Conservation (phyloP, 1,139 yeast species). For the Zhuliangozyma parablackwelliae region DNA sequence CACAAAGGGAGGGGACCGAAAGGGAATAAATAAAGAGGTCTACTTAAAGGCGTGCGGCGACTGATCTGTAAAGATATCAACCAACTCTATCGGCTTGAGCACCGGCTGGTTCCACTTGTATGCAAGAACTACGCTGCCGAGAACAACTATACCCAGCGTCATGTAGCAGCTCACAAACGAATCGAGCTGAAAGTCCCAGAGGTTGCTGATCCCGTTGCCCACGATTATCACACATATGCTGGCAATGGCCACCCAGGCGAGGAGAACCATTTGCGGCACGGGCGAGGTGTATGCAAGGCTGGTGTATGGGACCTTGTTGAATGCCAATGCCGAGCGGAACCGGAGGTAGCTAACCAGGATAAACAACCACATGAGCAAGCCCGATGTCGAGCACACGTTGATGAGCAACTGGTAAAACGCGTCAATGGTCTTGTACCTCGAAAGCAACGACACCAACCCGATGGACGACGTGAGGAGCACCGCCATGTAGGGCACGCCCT, state of each 20-base stretch:
- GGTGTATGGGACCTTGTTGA: conserved; percentile 4
- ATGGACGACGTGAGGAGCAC: conserved; percentile 16
- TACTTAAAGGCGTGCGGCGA: conserved; percentile 8
- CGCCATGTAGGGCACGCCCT: conserved; percentile 18
- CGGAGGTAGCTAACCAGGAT: conserved; percentile 13
- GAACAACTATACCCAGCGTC: conserved; percentile 8
- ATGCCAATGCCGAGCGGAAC: conserved; percentile 8
- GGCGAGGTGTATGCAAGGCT: conserved; percentile 3
- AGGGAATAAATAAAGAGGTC: neutral
- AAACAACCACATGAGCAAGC: conserved; percentile 22
- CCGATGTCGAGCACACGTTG: conserved; percentile 20
- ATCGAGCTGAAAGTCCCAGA: conserved; percentile 11
- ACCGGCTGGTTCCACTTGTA: conserved; percentile 9
- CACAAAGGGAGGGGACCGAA: too few species aligned
- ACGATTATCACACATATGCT: conserved; percentile 11
- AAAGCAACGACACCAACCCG: conserved; percentile 14
- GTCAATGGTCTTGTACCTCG: conserved; percentile 12
- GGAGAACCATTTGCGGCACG: conserved; percentile 5
- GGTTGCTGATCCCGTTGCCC: conserved; percentile 11
- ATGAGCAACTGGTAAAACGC: conserved; percentile 14
- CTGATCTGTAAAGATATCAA: conserved; percentile 9
- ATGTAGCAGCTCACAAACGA: conserved; percentile 11
- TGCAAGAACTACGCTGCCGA: conserved; percentile 5
- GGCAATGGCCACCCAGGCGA: conserved; percentile 8
- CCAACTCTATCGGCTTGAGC: conserved; percentile 6